Evolutionary conservation across 2,329 filamentous ascomycete genomes (phyloP), one percentile per base, ranked within the genome.

Genomic region (Alternaria viburni): DNA sequence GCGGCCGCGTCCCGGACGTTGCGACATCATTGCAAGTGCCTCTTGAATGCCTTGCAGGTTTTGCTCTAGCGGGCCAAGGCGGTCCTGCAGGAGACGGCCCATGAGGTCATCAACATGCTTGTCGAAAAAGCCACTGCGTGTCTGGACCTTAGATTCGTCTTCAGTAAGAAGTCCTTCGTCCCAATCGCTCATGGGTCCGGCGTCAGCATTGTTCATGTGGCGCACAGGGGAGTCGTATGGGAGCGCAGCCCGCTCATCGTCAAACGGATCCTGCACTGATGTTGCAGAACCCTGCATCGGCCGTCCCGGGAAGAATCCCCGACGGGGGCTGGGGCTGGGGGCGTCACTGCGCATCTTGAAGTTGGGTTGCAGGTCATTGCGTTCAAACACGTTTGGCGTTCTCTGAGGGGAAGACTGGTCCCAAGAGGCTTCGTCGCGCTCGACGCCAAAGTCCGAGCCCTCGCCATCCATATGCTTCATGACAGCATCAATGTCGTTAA

Each of bases 401-500:
- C 76, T 59, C 55, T 74, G 70, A 46, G 69, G 72, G 58, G 76
- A 78, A 12, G 75, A 76, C 13, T 76, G 72, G 25, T 77, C 77
- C 74, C 79, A 81, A 46, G 78, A 74, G n/a, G 85, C 82, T 13
- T 83, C 77, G 8, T 82, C 82, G 73, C 89, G 90, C 74, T 93
- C 92, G 62, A 93, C 87, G 12, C 92, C 92, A 77, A 91, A 88
- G 55, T 90, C 89, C 2, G 91, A 91, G 68, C 93, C 89, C 51
- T 85, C 88, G 62, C 90, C 87, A 71, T 93, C 90, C 71, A 97
- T 86, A 64, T 96, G 91, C 68, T 90, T 88, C 93, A 98, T 97
- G 56, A 97, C 89, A 47, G 91, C 93, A 82, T 97, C 94, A 73
- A 97, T 94, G 75, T 97, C 93, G 69, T 95, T 90, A 71, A 92